phyloP scores from a whole-genome alignment of 176 grass and related monocot species.

The Typha latifolia region DNA sequence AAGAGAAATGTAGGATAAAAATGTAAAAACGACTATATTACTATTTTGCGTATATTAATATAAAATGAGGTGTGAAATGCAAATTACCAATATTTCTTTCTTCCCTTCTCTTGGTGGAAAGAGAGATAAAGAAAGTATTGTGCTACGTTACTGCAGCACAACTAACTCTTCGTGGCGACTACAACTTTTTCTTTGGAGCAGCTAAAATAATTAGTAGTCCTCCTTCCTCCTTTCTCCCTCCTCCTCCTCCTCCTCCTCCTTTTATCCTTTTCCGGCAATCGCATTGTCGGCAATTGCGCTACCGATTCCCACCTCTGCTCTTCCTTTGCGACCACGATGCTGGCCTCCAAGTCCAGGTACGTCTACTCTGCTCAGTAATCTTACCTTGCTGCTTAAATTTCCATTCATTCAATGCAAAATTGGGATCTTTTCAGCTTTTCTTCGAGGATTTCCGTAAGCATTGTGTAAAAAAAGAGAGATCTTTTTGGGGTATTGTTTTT shows the following conservation, averaged over 20 bases:
- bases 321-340: slow-evolving; percentile 20
- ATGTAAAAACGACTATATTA: no score
- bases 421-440: neutral
- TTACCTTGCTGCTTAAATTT: neutral
- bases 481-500: neutral
- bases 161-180: slow-evolving; percentile 20
- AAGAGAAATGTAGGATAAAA: no score
- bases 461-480: neutral
- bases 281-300: no score
- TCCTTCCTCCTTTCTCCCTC: slow-evolving; percentile 5
- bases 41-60: no score
- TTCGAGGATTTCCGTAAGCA: neutral
- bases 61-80: no score
- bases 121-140: slow-evolving; percentile 15
- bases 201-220: neutral
- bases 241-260: neutral
- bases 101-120: neutral
- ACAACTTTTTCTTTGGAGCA: slow-evolving; percentile 2
- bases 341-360: slow-evolving; percentile 61
- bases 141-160: slow-evolving; percentile 20
- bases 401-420: neutral
- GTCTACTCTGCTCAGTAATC: neutral
- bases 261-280: neutral
- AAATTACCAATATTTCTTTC: neutral
- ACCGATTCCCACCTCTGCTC: neutral